A percentile compares a stretch with the other conserved stretches of the same genome.
These are phyloP conservation scores for Monilinia aucupariae DNA, from an alignment of 2,329 filamentous ascomycete species.

Conservation along the genomic window DNA sequence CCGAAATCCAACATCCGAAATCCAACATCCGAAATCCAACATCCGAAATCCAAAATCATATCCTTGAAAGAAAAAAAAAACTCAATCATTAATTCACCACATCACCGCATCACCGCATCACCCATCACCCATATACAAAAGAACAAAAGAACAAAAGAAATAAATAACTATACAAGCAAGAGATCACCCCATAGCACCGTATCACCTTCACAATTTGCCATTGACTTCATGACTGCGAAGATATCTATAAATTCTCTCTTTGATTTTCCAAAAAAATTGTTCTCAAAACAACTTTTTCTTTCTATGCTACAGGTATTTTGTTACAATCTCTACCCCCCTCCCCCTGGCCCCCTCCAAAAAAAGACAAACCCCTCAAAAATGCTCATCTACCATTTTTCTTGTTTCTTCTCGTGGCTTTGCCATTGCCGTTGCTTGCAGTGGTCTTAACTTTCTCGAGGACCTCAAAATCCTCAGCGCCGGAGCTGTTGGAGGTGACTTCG, in stretches of 20 bases:
- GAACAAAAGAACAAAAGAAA: no score
- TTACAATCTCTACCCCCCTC: constrained; percentile 18
- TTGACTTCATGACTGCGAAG: neutral
- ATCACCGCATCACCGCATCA: no score
- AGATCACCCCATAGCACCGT: no score
- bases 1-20: no score
- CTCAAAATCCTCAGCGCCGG: constrained; percentile 59
- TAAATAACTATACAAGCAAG: neutral
- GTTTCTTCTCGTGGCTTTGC: constrained; percentile 26
- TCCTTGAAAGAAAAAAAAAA: no score
- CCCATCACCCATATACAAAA: no score
- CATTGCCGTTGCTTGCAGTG: constrained; percentile 29
- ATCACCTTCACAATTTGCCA: neutral
- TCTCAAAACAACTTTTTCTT: constrained; percentile 10
- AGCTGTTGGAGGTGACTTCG: constrained; percentile 44
- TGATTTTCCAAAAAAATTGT: neutral
- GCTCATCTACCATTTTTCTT: constrained; percentile 30
- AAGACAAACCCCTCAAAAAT: neutral
- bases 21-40: no score
- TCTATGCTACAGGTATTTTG: constrained; percentile 19
- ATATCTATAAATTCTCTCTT: neutral
- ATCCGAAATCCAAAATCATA: no score
- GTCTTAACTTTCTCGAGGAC: constrained; percentile 49
- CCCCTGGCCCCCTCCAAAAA: no score
- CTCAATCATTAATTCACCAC: neutral